These are phyloP conservation scores for Wickerhamiella allomyrinae DNA, from an alignment of 805 yeast species.

Conservation along the genomic window DNA sequence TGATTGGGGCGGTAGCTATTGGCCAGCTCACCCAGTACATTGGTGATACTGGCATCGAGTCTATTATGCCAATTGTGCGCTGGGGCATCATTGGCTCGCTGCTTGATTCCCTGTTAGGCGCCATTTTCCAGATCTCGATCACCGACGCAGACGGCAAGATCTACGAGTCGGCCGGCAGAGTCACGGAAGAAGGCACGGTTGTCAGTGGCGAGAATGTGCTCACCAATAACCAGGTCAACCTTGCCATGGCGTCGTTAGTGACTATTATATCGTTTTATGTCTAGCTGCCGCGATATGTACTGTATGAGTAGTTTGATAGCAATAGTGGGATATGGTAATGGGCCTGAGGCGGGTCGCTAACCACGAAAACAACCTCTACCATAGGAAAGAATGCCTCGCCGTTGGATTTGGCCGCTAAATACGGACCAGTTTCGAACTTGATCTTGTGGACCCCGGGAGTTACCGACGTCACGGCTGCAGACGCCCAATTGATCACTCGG, in stretches of 20 bases:
- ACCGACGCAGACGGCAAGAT: conserved; percentile 5
- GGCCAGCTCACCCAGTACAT: conserved; percentile 15
- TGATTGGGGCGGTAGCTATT: conserved; percentile 19
- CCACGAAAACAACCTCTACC: conserved; percentile 64
- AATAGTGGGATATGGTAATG: conserved; percentile 87
- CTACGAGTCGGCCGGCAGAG: conserved; percentile 2
- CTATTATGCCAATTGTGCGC: not conserved
- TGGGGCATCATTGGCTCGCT: conserved; percentile 23
- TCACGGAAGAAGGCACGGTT: conserved; percentile 7
- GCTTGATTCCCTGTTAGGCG: conserved; percentile 24
- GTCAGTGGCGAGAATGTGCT: conserved; percentile 25
- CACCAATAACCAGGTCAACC: conserved; percentile 23
- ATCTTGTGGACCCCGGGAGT: conserved; percentile 59
- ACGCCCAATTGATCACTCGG: conserved; percentile 53
- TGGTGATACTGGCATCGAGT: not conserved
- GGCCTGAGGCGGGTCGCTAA: conserved; percentile 50
- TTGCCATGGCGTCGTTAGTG: not conserved
- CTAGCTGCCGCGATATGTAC: conserved; percentile 78
- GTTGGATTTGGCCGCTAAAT: conserved; percentile 29
- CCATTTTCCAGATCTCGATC: conserved; percentile 20
- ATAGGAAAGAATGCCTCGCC: conserved; percentile 55
- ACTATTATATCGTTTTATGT: not conserved
- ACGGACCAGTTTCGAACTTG: conserved; percentile 60
- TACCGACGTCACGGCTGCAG: conserved; percentile 20
- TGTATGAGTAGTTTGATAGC: conserved; percentile 71